Percentiles rank a stretch among this genome's conserved stretches.
Evolutionary conservation across 495 filamentous ascomycete genomes (phyloP).

Genomic region (Lasiosphaeria hispida): DNA sequence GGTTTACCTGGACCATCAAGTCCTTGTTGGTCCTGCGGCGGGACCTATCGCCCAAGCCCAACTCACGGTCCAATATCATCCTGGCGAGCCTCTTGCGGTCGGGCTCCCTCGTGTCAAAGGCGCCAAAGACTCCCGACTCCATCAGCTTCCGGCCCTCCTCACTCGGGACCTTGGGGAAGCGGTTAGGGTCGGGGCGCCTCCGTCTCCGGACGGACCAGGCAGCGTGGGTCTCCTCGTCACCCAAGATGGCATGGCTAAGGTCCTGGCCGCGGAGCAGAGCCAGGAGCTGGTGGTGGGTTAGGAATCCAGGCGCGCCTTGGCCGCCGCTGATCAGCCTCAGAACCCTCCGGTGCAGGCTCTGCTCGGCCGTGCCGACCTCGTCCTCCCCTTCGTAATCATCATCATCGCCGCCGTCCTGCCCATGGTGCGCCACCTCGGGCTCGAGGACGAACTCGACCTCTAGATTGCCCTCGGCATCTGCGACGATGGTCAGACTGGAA

Average conservation of each 20-base stretch:
- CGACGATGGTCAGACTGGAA: constrained; percentile 8
- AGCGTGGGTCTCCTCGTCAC: constrained; percentile 32
- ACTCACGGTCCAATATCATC: constrained; percentile 73
- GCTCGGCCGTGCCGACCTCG: background rate
- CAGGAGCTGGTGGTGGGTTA: constrained; percentile 48
- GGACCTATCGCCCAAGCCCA: constrained; percentile 59
- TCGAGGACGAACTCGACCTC: constrained; percentile 33
- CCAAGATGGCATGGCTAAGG: constrained; percentile 35
- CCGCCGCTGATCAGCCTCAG: constrained; percentile 31
- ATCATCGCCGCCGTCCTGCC: constrained; percentile 3
- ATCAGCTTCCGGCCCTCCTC: constrained; percentile 73
- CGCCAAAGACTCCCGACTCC: constrained; percentile 74
- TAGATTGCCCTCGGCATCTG: constrained; percentile 31
- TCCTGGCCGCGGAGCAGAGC: constrained; percentile 45
- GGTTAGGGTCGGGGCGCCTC: constrained; percentile 38
- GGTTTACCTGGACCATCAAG: constrained; percentile 48
- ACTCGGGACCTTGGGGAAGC: constrained; percentile 74
- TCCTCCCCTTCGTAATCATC: constrained; percentile 3
- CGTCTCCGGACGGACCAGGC: constrained; percentile 17
- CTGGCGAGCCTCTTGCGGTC: constrained; percentile 56
- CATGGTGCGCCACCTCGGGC: constrained; percentile 8
- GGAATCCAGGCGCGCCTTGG: constrained; percentile 24
- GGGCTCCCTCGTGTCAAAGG: constrained; percentile 53
- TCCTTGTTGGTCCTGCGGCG: constrained; percentile 55
- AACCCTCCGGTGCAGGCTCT: constrained; percentile 27